Evolutionary conservation across 2,329 filamentous ascomycete genomes (phyloP).

Genomic region (Pseudocercospora eumusae): DNA sequence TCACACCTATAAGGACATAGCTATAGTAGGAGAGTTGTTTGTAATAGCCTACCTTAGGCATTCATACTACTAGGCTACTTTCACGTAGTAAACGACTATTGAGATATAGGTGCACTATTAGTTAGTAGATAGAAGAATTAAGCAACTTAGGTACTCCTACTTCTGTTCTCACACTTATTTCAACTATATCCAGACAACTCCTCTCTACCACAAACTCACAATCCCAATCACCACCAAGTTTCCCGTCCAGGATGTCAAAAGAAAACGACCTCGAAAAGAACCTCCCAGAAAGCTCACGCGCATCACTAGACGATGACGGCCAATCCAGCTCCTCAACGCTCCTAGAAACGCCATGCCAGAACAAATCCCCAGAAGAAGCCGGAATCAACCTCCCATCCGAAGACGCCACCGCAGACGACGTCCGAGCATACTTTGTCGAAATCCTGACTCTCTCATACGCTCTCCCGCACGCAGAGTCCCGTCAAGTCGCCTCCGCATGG

Average conservation of each 20-base stretch:
- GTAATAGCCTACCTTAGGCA: not conserved
- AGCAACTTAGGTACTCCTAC: not conserved
- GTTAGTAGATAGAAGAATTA: not conserved
- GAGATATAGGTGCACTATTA: not conserved
- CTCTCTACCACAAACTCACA: no score
- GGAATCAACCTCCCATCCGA: not conserved
- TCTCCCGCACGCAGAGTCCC: conserved; percentile 1
- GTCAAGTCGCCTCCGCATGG: conserved; percentile 24
- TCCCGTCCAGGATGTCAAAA: not conserved
- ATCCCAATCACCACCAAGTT: no score
- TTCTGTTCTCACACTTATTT: no score
- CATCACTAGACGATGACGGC: not conserved
- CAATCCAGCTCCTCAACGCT: not conserved
- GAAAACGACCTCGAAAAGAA: not conserved
- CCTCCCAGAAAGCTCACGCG: not conserved
- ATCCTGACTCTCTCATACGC: not conserved
- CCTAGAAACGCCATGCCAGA: not conserved
- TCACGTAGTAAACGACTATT: not conserved
- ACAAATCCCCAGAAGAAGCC: conserved; percentile 1
- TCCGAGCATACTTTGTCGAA: conserved; percentile 5
- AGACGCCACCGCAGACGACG: not conserved
- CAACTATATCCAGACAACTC: no score
- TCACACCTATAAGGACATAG: not conserved
- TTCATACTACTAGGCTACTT: not conserved
- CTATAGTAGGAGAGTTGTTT: conserved; percentile 3